These are phyloP conservation scores for Mycena haematopus DNA, from an alignment of 768 basidiomycete genomes.

Conservation along the genomic window DNA sequence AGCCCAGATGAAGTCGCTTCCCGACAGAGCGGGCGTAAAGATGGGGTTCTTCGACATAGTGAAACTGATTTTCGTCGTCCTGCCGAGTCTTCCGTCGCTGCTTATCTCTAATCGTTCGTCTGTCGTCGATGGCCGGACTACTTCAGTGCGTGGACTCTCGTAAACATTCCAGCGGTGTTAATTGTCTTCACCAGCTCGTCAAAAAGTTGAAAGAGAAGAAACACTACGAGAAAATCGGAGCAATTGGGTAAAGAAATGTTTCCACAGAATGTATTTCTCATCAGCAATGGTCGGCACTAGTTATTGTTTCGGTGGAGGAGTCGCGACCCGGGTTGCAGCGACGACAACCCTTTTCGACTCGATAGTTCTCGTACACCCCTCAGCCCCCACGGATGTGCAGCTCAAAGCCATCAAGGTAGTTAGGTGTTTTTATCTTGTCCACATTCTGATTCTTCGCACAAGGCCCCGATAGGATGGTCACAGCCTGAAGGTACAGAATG, in stretches of 20 bases:
- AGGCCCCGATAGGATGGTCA: conserved; percentile 28
- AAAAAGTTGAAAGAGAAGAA: conserved; percentile 43
- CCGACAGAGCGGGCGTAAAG: conserved; percentile 42
- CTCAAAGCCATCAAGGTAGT: conserved; percentile 26
- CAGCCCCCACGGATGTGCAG: conserved; percentile 10
- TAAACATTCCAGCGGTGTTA: neutral
- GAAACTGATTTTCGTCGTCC: conserved; percentile 33
- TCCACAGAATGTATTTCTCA: neutral
- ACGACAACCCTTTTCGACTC: conserved; percentile 17
- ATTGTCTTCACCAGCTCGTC: conserved; percentile 41
- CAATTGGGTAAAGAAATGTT: conserved; percentile 44
- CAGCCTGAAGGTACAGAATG: conserved; percentile 12
- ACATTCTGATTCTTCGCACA: neutral
- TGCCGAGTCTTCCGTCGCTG: conserved; percentile 38
- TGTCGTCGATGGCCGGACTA: conserved; percentile 39
- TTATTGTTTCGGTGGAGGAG: conserved; percentile 20
- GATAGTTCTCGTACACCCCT: conserved; percentile 26
- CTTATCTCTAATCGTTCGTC: conserved; percentile 40
- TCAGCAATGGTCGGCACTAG: neutral
- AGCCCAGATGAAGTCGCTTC: conserved; percentile 23
- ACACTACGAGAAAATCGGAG: conserved; percentile 50
- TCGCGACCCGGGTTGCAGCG: conserved; percentile 10
- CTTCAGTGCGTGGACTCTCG: conserved; percentile 35
- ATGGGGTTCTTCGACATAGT: conserved; percentile 37
- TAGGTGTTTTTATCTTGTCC: neutral